A percentile compares a stretch with the other conserved stretches of the same genome.
These are phyloP conservation scores for Cystofilobasidium capitatum DNA, from an alignment of 768 basidiomycete genomes.

Conservation along the genomic window DNA sequence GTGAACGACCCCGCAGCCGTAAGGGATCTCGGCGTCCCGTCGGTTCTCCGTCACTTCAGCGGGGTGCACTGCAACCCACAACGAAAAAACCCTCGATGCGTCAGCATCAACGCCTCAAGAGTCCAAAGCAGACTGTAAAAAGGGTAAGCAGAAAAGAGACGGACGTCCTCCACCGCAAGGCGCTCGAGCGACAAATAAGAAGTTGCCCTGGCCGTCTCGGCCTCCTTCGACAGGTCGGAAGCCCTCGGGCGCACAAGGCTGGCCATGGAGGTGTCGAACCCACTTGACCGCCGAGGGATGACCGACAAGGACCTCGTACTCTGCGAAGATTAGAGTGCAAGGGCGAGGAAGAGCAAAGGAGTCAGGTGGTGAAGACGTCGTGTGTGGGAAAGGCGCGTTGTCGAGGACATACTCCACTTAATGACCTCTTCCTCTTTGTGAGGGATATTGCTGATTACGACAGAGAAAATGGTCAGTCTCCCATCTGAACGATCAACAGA, in stretches of 20 bases:
- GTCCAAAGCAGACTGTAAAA: too few relatives aligned
- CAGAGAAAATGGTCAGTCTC: too few relatives aligned
- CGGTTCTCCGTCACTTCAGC: conserved; percentile 2
- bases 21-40: conserved; percentile 1
- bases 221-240: not conserved
- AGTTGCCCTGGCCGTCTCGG: not conserved
- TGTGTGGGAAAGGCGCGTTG: not conserved
- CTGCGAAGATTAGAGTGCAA: not conserved
- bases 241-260: not conserved
- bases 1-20: not conserved
- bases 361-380: too few relatives aligned
- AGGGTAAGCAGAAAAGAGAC: too few relatives aligned
- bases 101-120: too few relatives aligned
- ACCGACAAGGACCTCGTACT: not conserved
- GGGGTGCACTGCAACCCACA: not conserved
- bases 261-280: not conserved
- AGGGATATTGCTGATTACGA: not conserved
- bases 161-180: not conserved
- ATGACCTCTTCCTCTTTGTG: not conserved
- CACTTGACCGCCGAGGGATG: not conserved
- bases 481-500: not conserved
- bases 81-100: too few relatives aligned
- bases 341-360: not conserved
- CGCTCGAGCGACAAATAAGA: not conserved
- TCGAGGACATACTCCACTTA: not conserved